These are phyloP conservation scores for Suhomyces kunorum DNA, from an alignment of 1,139 yeast species.

Conservation along the genomic window DNA sequence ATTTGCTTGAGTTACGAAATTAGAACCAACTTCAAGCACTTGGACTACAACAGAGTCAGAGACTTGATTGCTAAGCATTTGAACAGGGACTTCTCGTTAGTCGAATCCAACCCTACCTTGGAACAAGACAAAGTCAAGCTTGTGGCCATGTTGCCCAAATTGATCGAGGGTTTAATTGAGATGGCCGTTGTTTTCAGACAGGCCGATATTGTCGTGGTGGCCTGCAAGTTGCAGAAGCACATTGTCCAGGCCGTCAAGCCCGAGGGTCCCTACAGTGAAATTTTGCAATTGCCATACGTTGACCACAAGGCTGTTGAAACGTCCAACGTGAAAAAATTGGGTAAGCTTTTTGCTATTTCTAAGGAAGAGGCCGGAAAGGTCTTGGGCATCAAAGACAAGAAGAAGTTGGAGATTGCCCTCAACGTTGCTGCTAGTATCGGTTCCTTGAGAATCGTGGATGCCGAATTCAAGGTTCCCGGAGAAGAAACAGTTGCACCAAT, in stretches of 20 bases:
- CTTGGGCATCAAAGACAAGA: constrained; percentile 55
- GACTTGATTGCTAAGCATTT: constrained; percentile 58
- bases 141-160: constrained; percentile 62
- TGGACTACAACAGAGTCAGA: constrained; percentile 49
- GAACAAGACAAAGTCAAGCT: constrained; percentile 55
- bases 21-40: constrained; percentile 37
- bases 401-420: constrained; percentile 50
- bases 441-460: constrained; percentile 62
- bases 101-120: constrained; percentile 18
- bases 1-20: constrained; percentile 68
- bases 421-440: constrained; percentile 70
- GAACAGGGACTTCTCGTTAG: constrained; percentile 44
- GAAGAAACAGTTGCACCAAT: constrained; percentile 74
- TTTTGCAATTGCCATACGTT: constrained; percentile 80
- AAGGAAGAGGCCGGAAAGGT: constrained; percentile 56
- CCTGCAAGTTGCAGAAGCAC: constrained; percentile 69
- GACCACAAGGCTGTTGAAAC: constrained; percentile 45
- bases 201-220: constrained; percentile 59
- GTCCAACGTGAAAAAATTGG: constrained; percentile 56
- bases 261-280: constrained; percentile 56
- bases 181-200: constrained; percentile 80
- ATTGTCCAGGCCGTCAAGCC: constrained; percentile 78
- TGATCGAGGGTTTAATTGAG: constrained; percentile 75
- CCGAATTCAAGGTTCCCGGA: constrained; percentile 86
- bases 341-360: constrained; percentile 62